Conservation (phyloP, 306 rosid genomes). For the Lagenaria siceraria region DNA sequence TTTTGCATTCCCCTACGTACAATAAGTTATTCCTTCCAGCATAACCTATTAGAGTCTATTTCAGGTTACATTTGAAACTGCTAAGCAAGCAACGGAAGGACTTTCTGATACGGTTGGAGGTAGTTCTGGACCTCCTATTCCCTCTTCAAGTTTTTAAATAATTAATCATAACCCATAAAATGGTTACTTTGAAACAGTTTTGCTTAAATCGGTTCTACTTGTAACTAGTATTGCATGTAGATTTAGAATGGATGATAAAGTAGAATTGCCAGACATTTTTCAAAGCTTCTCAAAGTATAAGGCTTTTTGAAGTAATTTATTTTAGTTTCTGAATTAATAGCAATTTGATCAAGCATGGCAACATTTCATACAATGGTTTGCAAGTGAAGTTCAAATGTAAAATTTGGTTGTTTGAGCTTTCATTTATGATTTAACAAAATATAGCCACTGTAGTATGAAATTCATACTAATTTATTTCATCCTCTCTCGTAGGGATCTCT, state of each 20-base stretch:
- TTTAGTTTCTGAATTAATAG: not conserved
- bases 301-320: not conserved
- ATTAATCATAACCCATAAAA: not conserved
- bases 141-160: not conserved
- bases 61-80: constrained; percentile 35
- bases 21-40: not conserved
- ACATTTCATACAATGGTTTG: constrained; percentile 3
- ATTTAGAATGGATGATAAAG: not conserved
- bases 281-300: not conserved
- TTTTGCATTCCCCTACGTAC: not conserved
- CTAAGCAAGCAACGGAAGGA: constrained; percentile 26
- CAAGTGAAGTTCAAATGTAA: not conserved
- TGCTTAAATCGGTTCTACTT: not conserved
- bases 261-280: not conserved
- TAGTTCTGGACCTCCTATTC: not conserved
- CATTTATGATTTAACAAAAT: not conserved
- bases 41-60: constrained; percentile 9
- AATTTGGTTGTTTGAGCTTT: not conserved
- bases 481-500: constrained; percentile 28
- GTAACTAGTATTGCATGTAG: not conserved
- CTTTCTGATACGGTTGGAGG: constrained; percentile 12
- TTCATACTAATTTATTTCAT: not conserved
- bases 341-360: not conserved
- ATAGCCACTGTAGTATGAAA: not conserved
- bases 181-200: not conserved